Conservation (phyloP, 2,329 filamentous ascomycete genomes). For the Elsinoe ampelina region DNA sequence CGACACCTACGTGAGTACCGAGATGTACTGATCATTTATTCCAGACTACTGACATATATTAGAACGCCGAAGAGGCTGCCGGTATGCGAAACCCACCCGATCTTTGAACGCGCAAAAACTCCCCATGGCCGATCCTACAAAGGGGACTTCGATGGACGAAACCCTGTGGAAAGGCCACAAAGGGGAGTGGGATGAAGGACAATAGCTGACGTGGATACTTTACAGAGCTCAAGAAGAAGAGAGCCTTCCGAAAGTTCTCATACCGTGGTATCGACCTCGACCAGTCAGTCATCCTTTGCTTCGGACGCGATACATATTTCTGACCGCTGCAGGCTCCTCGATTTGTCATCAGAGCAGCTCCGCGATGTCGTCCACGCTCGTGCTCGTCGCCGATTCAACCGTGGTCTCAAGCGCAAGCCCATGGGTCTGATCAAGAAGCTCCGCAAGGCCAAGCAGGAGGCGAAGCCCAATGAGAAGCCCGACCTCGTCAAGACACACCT, state of each 20-base stretch:
- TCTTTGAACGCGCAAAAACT: slow-evolving; percentile 10
- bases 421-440: slow-evolving; percentile 99
- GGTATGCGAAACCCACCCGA: slow-evolving; percentile 39
- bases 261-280: slow-evolving; percentile 99
- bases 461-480: slow-evolving; percentile 99
- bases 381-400: slow-evolving; percentile 98
- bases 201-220: slow-evolving; percentile 26
- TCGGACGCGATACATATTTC: not conserved
- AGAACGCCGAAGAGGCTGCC: slow-evolving; percentile 97
- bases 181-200: slow-evolving; percentile 32
- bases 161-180: slow-evolving; percentile 35
- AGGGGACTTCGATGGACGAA: slow-evolving; percentile 26
- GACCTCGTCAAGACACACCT: slow-evolving; percentile 99
- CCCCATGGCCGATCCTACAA: slow-evolving; percentile 18
- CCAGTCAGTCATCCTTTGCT: slow-evolving; percentile 58
- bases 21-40: slow-evolving; percentile 30
- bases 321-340: slow-evolving; percentile 65
- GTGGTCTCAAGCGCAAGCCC: slow-evolving; percentile 98
- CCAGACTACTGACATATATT: slow-evolving; percentile 23
- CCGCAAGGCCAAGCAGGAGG: slow-evolving; percentile 98
- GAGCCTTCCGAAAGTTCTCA: slow-evolving; percentile 99
- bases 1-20: slow-evolving; percentile 68
- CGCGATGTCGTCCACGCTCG: slow-evolving; percentile 99
- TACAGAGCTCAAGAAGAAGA: slow-evolving; percentile 96
- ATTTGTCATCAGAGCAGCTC: slow-evolving; percentile 96